A percentile compares a stretch with the other conserved stretches of the same genome.
phyloP scores from a whole-genome alignment of 1,139 yeast species.

The Tardiomyces depauwii region DNA sequence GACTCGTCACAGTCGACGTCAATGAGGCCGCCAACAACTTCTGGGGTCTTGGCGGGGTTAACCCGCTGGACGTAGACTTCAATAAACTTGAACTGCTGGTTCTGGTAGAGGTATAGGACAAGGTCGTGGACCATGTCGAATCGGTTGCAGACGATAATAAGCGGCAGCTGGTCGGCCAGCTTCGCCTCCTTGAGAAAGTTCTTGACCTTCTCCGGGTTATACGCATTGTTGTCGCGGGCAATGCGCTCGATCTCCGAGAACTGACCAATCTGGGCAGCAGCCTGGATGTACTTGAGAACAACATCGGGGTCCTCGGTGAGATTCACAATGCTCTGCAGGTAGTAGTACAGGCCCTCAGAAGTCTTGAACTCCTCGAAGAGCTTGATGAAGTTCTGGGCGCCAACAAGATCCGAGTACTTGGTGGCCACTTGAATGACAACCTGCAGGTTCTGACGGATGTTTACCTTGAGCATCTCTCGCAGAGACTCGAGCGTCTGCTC shows the following conservation, averaged over 20 bases:
- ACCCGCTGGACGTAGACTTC: constrained; percentile 97
- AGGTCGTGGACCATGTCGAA: constrained; percentile 87
- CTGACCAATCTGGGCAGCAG: constrained; percentile 87
- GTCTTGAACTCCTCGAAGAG: constrained; percentile 90
- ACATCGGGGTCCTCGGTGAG: constrained; percentile 91
- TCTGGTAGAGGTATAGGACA: constrained; percentile 85
- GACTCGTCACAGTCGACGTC: constrained; percentile 96
- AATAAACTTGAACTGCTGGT: constrained; percentile 89
- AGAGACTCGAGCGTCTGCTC: constrained; percentile 87
- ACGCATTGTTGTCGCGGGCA: constrained; percentile 87
- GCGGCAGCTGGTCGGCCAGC: constrained; percentile 90
- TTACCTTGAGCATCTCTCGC: constrained; percentile 71
- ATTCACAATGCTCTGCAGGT: constrained; percentile 86
- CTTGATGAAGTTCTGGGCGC: constrained; percentile 73
- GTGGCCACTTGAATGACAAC: constrained; percentile 95
- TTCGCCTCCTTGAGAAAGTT: constrained; percentile 91
- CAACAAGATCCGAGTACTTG: constrained; percentile 88
- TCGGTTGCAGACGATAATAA: constrained; percentile 93
- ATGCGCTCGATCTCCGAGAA: constrained; percentile 90
- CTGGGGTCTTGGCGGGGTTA: constrained; percentile 90
- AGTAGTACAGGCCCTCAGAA: constrained; percentile 87
- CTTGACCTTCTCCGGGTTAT: constrained; percentile 95
- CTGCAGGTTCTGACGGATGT: constrained; percentile 82
- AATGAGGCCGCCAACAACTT: constrained; percentile 88
- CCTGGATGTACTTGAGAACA: constrained; percentile 89